A percentile compares a stretch with the other conserved stretches of the same genome.
phyloP scores from a whole-genome alignment of 1,284 basidiomycete genomes.

The Trichosporon faecale region DNA sequence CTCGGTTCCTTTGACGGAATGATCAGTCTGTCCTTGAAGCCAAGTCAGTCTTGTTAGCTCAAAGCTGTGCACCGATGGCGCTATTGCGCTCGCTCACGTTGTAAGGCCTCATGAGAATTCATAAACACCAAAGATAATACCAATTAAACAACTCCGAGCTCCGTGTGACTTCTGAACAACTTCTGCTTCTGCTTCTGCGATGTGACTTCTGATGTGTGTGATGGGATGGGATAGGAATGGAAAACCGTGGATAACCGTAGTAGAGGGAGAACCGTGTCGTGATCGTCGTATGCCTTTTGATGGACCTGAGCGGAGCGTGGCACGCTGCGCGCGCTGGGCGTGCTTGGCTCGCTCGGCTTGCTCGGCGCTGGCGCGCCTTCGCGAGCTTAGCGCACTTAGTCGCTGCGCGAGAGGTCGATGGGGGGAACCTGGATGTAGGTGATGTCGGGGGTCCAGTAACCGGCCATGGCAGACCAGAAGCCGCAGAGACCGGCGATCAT shows the following conservation, averaged over 20 bases:
- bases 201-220: neutral
- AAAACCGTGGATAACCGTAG: neutral
- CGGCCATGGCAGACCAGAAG: slow-evolving; percentile 25
- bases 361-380: neutral
- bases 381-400: neutral
- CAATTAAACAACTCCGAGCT: no score
- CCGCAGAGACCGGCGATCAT: slow-evolving; percentile 17
- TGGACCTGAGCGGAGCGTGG: no score
- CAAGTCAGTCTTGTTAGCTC: no score
- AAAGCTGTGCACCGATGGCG: no score
- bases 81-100: no score
- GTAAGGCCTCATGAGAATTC: neutral
- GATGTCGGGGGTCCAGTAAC: slow-evolving; percentile 27
- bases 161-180: neutral
- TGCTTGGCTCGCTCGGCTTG: neutral
- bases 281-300: neutral
- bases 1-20: no score
- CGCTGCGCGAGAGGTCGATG: slow-evolving; percentile 11
- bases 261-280: neutral
- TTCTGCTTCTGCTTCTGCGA: neutral
- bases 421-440: slow-evolving; percentile 17
- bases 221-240: no score
- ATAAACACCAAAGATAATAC: slow-evolving; percentile 1
- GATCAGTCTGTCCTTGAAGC: no score
- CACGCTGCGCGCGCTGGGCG: no score